Conservation (phyloP, 768 basidiomycete genomes). For the Tylopilus rubrobrunneus region DNA sequence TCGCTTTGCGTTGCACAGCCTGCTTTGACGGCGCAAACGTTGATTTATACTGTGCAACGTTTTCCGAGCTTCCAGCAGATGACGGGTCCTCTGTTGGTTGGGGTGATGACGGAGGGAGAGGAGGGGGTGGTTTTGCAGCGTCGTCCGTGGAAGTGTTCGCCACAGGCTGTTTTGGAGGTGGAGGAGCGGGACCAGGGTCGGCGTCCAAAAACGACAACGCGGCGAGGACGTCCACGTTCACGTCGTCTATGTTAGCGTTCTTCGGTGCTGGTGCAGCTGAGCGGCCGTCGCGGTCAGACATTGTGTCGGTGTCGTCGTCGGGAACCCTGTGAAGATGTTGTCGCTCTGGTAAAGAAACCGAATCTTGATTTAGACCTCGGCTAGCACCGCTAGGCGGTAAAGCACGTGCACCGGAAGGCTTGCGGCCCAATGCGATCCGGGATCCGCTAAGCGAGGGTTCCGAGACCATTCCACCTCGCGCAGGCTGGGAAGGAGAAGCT, state of each 20-base stretch:
- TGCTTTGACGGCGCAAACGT: conserved; percentile 86
- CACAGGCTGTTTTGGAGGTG: conserved; percentile 14
- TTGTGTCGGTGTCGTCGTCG: conserved; percentile 33
- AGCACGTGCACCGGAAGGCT: conserved; percentile 83
- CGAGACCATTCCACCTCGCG: conserved; percentile 24
- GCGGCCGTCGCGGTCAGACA: conserved; percentile 23
- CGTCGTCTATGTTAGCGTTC: conserved; percentile 39
- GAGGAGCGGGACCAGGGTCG: conserved; percentile 18
- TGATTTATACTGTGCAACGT: conserved; percentile 56
- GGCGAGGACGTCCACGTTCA: conserved; percentile 68
- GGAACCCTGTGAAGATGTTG: conserved; percentile 23
- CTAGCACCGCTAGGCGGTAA: conserved; percentile 30
- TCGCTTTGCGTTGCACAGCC: conserved; percentile 81
- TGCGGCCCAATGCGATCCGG: conserved; percentile 49
- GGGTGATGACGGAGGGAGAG: conserved; percentile 27
- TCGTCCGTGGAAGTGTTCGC: conserved; percentile 3
- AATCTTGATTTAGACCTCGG: conserved; percentile 38
- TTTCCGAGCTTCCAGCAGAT: conserved; percentile 23
- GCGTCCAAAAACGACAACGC: conserved; percentile 72
- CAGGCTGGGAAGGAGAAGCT: conserved; percentile 18
- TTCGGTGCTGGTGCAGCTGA: conserved; percentile 6
- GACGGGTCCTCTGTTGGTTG: conserved; percentile 34
- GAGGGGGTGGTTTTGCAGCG: conserved; percentile 17
- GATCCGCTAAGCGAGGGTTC: conserved; percentile 36
- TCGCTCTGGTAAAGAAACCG: conserved; percentile 37